Evolutionary conservation across 139 green algal species (phyloP).

Genomic region (Axilococcus clingmanii): DNA sequence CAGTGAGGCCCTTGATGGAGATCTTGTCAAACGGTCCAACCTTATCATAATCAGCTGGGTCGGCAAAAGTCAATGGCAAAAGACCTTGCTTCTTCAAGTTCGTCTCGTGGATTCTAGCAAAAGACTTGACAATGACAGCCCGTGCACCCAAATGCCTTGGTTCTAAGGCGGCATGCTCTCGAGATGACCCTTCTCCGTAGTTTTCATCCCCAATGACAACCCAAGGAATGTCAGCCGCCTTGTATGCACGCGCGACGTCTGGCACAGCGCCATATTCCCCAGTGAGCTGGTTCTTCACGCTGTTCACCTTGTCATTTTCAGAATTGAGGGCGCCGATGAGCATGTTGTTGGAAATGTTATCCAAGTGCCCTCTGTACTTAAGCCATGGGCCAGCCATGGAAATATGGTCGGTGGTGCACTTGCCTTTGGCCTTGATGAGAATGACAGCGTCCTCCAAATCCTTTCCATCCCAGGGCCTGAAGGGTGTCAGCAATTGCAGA

Average conservation of each 20-base stretch:
- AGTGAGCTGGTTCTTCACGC: slow-evolving; percentile 50
- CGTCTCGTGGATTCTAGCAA: slow-evolving; percentile 95
- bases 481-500: slow-evolving; percentile 85
- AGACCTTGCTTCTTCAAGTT: slow-evolving; percentile 97
- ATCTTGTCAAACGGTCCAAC: slow-evolving; percentile 55
- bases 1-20: slow-evolving; percentile 70
- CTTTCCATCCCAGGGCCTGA: slow-evolving; percentile 69
- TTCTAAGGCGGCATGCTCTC: slow-evolving; percentile 92
- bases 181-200: slow-evolving; percentile 62
- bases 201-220: slow-evolving; percentile 39
- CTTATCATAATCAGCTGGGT: slow-evolving; percentile 92
- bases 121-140: slow-evolving; percentile 88
- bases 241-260: slow-evolving; percentile 69
- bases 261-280: slow-evolving; percentile 58
- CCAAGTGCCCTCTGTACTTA: slow-evolving; percentile 94
- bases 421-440: slow-evolving; percentile 76
- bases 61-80: slow-evolving; percentile 75
- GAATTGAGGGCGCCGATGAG: slow-evolving; percentile 90
- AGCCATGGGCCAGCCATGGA: slow-evolving; percentile 94
- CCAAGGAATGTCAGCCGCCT: slow-evolving; percentile 66
- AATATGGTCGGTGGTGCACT: slow-evolving; percentile 98
- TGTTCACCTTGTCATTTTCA: slow-evolving; percentile 77
- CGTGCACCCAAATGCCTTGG: slow-evolving; percentile 81
- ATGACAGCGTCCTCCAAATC: slow-evolving; percentile 49
- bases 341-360: slow-evolving; percentile 98